Base-by-base conservation (phyloP, 2,329 filamentous ascomycete species). In the Beauveria medogensis region DNA sequence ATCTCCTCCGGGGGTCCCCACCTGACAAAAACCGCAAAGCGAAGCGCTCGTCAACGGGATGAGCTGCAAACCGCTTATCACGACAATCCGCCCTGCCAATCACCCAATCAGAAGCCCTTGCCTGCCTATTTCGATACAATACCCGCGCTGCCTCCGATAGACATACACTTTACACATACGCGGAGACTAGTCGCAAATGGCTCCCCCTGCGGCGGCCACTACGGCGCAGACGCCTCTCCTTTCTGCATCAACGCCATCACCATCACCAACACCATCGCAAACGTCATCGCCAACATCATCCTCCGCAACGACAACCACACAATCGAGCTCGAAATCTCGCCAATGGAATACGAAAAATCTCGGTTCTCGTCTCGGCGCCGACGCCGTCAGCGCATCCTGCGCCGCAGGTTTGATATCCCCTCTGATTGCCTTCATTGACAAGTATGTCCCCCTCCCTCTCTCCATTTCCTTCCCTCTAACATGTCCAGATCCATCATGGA, bases 361-460 rank as follows among this genome's bases (percentile, higher is more conserved):
- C 60, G 82, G 82, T 16, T 72, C 81, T 65, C 82, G 91, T 57
- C 70, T 95, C 14, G 83, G 80, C 48, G 82, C 85, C 18, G 91
- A 96, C 76, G 73, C 83, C 24, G 73, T 82, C 50, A 87, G 88
- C 68, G 92, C 91, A 1, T 81, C 83, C 2, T 82, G 83, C 51
- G 90, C 92, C 12, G 91, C 88, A 2, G 82, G 82, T 7, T 77
- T 94, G 63, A 88, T 96, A 53, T 91, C 92, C 59, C 92, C 92
- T 1, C 71, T 95, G 44, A 93, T 96, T 64, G 89, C 89, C 43
- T 88, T 94, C 65, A 94, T 97, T 74, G 92, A 96, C 74, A 85
- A 88, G 89, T 92, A 77, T 48, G 66, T 54, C 18, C n/a, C 3
- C 16, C 52, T n/a, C 50, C 30, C 50, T 48, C 56, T 22, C 16